Base-by-base conservation (phyloP, 2,329 filamentous ascomycete species). In the Fusarium annulatum region DNA sequence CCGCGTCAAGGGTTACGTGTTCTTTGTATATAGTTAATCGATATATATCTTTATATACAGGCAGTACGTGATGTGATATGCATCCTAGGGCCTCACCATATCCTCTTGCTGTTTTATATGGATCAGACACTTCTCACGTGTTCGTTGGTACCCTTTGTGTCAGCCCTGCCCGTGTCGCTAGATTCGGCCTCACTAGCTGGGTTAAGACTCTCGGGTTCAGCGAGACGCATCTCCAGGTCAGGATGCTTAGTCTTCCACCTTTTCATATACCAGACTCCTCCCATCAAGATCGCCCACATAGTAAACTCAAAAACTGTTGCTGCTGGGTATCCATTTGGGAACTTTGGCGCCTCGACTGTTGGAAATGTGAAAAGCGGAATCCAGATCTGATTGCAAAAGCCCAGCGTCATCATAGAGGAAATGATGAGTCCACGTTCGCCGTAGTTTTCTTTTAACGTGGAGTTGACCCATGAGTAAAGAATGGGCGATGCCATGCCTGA, bases 311-410 rank as follows among this genome's bases (percentile, higher is more conserved):
- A 65, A 0, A 57, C 63, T 0, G 63, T 65, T 1, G 63, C 63
- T 0, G 63, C 63, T 0, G 63, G 48, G 21, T 65, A 65, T 14
- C 63, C 63, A 5, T 65, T 21, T 0, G 39, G 34, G 4, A 64
- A 65, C 1, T 4, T 1, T 0, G 63, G 63, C 5, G 63, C 63
- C 14, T 64, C 48, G 1, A 65, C 41, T 0, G 63, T 64, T 7
- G 63, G 63, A 10, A 65, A 65, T 0, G 60, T 65, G 16, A 65
- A 65, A 0, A 65, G 60, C 0, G 63, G 63, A 2, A 65, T 65
- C 63, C 63, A 65, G 3, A 65, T 65, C 28, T 65, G 63, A 1
- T 65, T 65, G 7, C 60, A 65, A 3, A 64, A 64, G 8, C 63
- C 63, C 3, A 65, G 18, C 1, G 63, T 65, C 63, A 65, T 65